Evolutionary conservation across 257 asterid species (phyloP).

Genomic region (Primulina eburnea): DNA sequence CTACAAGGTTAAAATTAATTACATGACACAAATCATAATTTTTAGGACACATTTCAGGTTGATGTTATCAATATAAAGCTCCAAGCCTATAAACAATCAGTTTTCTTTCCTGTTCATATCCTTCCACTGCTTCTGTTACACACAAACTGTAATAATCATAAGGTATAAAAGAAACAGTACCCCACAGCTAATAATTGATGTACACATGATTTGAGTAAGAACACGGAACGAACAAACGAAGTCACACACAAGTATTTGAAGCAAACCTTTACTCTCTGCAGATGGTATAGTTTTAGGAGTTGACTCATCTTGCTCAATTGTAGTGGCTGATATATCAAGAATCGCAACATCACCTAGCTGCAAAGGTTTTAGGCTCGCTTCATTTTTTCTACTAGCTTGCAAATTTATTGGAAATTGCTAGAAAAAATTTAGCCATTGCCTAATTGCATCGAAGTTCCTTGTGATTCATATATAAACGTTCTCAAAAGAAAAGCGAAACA

Average conservation of each 20-base stretch:
- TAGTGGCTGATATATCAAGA: conserved; percentile 83
- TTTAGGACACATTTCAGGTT: neutral
- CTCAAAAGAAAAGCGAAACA: neutral
- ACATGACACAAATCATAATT: neutral
- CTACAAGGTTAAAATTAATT: neutral
- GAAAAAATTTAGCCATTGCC: conserved; percentile 2
- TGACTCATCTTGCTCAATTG: conserved; percentile 73
- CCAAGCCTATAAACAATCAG: neutral
- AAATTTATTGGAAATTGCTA: neutral
- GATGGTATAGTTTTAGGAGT: conserved; percentile 69
- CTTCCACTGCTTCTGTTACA: neutral
- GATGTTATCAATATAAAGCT: neutral
- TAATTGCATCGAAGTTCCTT: neutral
- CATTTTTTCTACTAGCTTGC: conserved; percentile 2
- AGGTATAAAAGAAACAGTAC: neutral
- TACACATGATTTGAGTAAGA: conserved; percentile 7
- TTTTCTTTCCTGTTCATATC: conserved; percentile 8
- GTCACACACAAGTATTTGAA: conserved; percentile 1
- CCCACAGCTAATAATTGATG: neutral
- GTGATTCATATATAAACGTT: neutral
- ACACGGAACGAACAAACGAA: conserved; percentile 8
- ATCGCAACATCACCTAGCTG: conserved; percentile 93
- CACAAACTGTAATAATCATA: neutral
- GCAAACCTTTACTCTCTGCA: conserved; percentile 92
- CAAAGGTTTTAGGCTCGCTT: conserved; percentile 24